Evolutionary conservation across 225 moss, liverwort and hornwort species (phyloP).

Genomic region (Polytrichum commune): DNA sequence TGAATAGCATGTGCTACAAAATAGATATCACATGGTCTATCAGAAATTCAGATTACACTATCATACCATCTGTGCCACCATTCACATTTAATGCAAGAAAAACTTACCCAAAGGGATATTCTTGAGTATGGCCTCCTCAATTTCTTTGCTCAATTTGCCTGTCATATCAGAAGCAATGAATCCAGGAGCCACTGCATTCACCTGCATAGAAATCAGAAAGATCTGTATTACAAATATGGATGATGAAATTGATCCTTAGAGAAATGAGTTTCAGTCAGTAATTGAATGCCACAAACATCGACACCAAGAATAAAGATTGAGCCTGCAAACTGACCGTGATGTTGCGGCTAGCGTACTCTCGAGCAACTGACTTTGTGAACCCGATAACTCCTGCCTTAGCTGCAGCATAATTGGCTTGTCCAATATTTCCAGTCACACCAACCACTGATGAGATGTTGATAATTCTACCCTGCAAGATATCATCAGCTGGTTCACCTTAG

Average conservation of each 20-base stretch:
- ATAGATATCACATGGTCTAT: too few relatives aligned
- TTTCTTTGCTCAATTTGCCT: conserved; percentile 65
- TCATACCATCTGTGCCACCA: neutral
- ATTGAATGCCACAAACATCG: too few relatives aligned
- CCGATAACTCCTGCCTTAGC: conserved; percentile 97
- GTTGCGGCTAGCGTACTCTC: conserved; percentile 84
- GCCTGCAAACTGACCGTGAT: conserved; percentile 53
- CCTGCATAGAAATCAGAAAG: conserved; percentile 32
- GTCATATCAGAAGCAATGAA: conserved; percentile 97
- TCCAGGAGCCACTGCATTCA: conserved; percentile 90
- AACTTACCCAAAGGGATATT: conserved; percentile 69
- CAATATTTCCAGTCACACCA: conserved; percentile 78
- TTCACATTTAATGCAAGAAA: neutral
- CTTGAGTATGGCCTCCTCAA: conserved; percentile 59
- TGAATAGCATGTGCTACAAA: too few relatives aligned
- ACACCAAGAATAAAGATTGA: neutral
- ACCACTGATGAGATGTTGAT: conserved; percentile 94
- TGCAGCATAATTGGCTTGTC: conserved; percentile 93
- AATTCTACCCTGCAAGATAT: conserved; percentile 61
- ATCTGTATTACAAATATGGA: neutral
- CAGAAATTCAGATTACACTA: too few relatives aligned
- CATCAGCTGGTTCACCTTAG: neutral
- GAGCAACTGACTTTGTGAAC: conserved; percentile 82
- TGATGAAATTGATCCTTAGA: neutral
- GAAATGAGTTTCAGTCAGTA: neutral